Evolutionary conservation across 2,329 filamentous ascomycete genomes (phyloP).

Genomic region (Fusarium torulosum): DNA sequence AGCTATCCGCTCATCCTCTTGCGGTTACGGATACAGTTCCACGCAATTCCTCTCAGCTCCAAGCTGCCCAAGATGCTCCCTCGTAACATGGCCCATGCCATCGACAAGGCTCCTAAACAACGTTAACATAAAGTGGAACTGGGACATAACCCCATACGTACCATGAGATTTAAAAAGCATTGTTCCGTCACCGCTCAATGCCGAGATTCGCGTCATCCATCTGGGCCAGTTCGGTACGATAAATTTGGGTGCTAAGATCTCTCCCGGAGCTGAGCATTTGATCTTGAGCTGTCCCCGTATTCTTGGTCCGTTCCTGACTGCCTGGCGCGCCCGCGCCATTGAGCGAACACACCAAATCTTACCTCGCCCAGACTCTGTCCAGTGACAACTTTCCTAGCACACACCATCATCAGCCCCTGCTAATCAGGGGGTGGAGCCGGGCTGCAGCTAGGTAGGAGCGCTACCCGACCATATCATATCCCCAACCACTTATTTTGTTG

Average conservation of each 20-base stretch:
- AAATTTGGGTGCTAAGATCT: slow-evolving; percentile 25
- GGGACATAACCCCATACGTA: slow-evolving; percentile 16
- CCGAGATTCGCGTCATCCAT: slow-evolving; percentile 38
- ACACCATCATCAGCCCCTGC: slow-evolving; percentile 43
- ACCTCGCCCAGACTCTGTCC: slow-evolving; percentile 16
- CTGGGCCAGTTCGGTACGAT: slow-evolving; percentile 12
- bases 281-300: slow-evolving; percentile 20
- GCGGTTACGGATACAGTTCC: slow-evolving; percentile 11
- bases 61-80: slow-evolving; percentile 18
- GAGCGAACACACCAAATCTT: slow-evolving; percentile 34
- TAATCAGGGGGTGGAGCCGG: slow-evolving; percentile 38
- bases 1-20: slow-evolving; percentile 26
- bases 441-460: slow-evolving; percentile 26
- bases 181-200: slow-evolving; percentile 37
- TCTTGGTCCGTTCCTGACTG: slow-evolving; percentile 35
- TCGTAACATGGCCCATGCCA: slow-evolving; percentile 41
- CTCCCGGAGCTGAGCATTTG: slow-evolving; percentile 10
- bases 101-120: slow-evolving; percentile 23
- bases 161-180: slow-evolving; percentile 30
- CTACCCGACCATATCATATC: slow-evolving; percentile 18
- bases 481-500: slow-evolving; percentile 29
- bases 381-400: slow-evolving; percentile 24
- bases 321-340: slow-evolving; percentile 30
- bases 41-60: slow-evolving; percentile 39
- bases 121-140: slow-evolving; percentile 32